Percentiles rank a stretch among this genome's conserved stretches.
phyloP scores from a whole-genome alignment of 2,329 filamentous ascomycete species.

The Monosporascus sp. region DNA sequence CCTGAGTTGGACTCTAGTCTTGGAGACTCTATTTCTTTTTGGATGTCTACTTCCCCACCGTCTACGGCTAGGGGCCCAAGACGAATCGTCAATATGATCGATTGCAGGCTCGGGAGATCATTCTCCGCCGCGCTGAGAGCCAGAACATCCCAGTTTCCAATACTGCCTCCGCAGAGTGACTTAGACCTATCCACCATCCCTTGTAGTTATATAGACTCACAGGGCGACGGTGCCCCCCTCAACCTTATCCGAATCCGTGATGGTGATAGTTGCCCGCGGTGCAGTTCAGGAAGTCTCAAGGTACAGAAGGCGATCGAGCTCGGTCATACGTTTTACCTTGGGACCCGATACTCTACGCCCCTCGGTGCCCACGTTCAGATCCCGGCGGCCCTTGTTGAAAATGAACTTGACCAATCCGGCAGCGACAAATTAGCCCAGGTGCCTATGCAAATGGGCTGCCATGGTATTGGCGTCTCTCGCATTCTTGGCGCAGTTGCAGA shows the following conservation, averaged over 20 bases:
- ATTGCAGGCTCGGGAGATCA: conserved; percentile 25
- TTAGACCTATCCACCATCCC: conserved; percentile 8
- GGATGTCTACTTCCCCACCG: conserved; percentile 35
- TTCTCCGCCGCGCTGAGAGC: conserved; percentile 11
- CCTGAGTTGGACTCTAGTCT: conserved; percentile 68
- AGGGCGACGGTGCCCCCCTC: conserved; percentile 32
- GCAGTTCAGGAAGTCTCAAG: conserved; percentile 55
- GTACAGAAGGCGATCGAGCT: conserved; percentile 77
- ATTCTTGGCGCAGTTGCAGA: conserved; percentile 84
- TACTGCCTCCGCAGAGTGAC: conserved; percentile 9
- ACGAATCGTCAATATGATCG: conserved; percentile 23
- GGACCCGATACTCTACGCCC: conserved; percentile 77
- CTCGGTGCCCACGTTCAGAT: conserved; percentile 58
- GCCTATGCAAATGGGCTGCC: conserved; percentile 87
- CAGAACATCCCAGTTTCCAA: conserved; percentile 2
- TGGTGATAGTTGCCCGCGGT: conserved; percentile 70
- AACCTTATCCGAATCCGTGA: conserved; percentile 60
- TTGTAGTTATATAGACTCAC: conserved; percentile 12
- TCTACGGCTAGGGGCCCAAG: conserved; percentile 7
- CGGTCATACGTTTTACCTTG: conserved; percentile 91
- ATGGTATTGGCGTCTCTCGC: conserved; percentile 89
- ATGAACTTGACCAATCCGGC: conserved; percentile 10
- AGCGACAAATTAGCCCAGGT: conserved; percentile 28
- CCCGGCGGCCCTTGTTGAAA: conserved; percentile 23
- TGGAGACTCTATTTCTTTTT: conserved; percentile 50